Conservation (phyloP, 805 yeast species). For the Kockiozyma suomiensis region DNA sequence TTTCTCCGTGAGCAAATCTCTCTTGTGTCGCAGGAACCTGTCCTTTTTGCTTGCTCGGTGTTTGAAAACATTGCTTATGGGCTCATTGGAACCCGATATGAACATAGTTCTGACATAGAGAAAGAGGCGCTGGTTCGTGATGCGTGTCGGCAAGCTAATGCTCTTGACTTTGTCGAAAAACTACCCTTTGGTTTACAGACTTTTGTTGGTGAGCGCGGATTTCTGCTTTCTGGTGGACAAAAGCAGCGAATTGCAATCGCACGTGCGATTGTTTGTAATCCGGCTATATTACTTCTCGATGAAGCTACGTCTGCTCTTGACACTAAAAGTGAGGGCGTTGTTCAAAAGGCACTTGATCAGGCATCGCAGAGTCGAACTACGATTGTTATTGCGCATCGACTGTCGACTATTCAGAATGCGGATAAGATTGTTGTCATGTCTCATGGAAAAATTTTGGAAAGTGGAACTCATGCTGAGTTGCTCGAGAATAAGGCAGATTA, state of each 20-base stretch:
- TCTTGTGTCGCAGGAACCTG: slow-evolving; percentile 62
- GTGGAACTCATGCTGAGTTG: slow-evolving; percentile 43
- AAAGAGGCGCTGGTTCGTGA: slow-evolving; percentile 44
- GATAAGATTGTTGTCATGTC: slow-evolving; percentile 51
- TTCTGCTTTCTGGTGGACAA: slow-evolving; percentile 68
- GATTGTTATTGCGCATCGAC: slow-evolving; percentile 55
- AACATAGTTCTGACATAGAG: slow-evolving; percentile 44
- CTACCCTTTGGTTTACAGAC: slow-evolving; percentile 57
- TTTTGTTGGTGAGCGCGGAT: slow-evolving; percentile 57
- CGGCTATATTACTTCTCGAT: slow-evolving; percentile 58
- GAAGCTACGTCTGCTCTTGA: slow-evolving; percentile 72
- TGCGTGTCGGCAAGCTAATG: slow-evolving; percentile 57
- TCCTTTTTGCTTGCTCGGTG: slow-evolving; percentile 74
- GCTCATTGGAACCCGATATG: slow-evolving; percentile 43
- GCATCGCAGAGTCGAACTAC: slow-evolving; percentile 46
- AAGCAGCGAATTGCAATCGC: slow-evolving; percentile 66
- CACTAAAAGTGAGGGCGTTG: slow-evolving; percentile 61
- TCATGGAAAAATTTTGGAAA: slow-evolving; percentile 50
- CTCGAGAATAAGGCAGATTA: slow-evolving; percentile 34
- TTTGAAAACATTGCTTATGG: slow-evolving; percentile 82
- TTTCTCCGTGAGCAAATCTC: slow-evolving; percentile 58
- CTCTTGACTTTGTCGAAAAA: slow-evolving; percentile 51
- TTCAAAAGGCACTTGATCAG: slow-evolving; percentile 52
- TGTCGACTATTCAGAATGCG: slow-evolving; percentile 54
- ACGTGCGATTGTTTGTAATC: slow-evolving; percentile 58